phyloP scores from a whole-genome alignment of 169 alveolate genomes.

The Theileria sp. region DNA sequence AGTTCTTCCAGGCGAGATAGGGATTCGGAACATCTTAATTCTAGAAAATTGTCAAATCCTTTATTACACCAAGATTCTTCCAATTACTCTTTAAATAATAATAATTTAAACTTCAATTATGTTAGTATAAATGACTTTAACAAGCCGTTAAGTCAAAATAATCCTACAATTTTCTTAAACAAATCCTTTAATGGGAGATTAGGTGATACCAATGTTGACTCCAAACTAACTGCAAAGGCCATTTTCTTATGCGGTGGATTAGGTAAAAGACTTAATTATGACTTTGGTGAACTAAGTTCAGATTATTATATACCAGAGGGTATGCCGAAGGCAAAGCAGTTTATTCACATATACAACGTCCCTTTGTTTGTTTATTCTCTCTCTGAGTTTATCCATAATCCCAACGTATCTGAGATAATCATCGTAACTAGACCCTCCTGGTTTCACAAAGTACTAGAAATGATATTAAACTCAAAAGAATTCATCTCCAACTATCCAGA shows the following conservation, averaged over 20 bases:
- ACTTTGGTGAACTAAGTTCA: not conserved
- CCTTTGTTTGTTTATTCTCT: constrained; percentile 59
- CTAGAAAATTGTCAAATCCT: not conserved
- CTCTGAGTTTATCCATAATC: constrained; percentile 35
- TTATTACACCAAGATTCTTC: not conserved
- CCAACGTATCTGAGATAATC: constrained; percentile 30
- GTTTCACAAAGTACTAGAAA: constrained; percentile 37
- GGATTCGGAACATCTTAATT: not conserved
- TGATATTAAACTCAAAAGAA: not conserved
- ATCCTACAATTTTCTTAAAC: not conserved
- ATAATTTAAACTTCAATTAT: not conserved
- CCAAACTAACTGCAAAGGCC: constrained; percentile 12
- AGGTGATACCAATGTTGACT: not conserved
- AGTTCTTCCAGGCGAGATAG: not conserved
- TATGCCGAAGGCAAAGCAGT: constrained; percentile 47
- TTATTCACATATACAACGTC: constrained; percentile 31
- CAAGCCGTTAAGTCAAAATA: not conserved
- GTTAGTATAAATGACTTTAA: not conserved
- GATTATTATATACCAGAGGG: constrained; percentile 27
- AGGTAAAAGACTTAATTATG: constrained; percentile 42
- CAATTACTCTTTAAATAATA: not conserved
- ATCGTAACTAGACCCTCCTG: constrained; percentile 56
- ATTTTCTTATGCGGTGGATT: constrained; percentile 57
- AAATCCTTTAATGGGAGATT: not conserved
- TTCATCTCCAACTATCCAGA: not conserved